Percentiles rank a stretch among this genome's conserved stretches.
phyloP scores from a whole-genome alignment of 2,329 filamentous ascomycete genomes.

The Phialophora chinensis region DNA sequence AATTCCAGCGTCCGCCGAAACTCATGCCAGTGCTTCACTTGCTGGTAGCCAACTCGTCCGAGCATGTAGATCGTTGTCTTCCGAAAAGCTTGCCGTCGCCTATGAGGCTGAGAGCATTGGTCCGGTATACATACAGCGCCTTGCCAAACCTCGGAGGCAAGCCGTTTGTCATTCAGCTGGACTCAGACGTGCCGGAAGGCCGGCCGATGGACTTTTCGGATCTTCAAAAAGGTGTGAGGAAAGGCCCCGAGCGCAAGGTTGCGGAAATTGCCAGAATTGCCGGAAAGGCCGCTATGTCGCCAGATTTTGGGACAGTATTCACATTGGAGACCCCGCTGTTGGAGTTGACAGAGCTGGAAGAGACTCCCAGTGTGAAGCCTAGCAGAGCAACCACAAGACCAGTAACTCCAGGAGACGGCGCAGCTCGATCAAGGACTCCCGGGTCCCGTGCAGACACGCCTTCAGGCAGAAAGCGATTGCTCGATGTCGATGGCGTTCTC shows the following conservation, averaged over 20 bases:
- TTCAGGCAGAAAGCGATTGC: slow-evolving; percentile 41
- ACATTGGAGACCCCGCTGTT: slow-evolving; percentile 48
- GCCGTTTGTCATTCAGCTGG: slow-evolving; percentile 31
- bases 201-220: slow-evolving; percentile 42
- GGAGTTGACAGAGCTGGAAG: slow-evolving; percentile 43
- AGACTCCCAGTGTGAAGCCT: slow-evolving; percentile 30
- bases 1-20: slow-evolving; percentile 42
- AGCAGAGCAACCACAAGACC: slow-evolving; percentile 31
- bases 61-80: slow-evolving; percentile 54
- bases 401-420: slow-evolving; percentile 31
- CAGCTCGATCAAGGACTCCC: slow-evolving; percentile 32
- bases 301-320: slow-evolving; percentile 48
- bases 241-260: slow-evolving; percentile 36
- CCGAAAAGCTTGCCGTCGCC: slow-evolving; percentile 40
- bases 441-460: slow-evolving; percentile 39
- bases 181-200: slow-evolving; percentile 35
- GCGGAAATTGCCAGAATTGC: slow-evolving; percentile 29
- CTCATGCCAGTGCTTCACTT: slow-evolving; percentile 53
- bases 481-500: slow-evolving; percentile 40
- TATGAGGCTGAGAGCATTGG: slow-evolving; percentile 36
- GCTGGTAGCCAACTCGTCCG: slow-evolving; percentile 53
- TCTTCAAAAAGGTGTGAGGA: slow-evolving; percentile 43
- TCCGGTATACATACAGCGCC: slow-evolving; percentile 37
- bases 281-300: slow-evolving; percentile 42
- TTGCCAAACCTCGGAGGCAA: slow-evolving; percentile 36